Conservation (phyloP, 495 filamentous ascomycete genomes). For the Annulohypoxylon moriforme region DNA sequence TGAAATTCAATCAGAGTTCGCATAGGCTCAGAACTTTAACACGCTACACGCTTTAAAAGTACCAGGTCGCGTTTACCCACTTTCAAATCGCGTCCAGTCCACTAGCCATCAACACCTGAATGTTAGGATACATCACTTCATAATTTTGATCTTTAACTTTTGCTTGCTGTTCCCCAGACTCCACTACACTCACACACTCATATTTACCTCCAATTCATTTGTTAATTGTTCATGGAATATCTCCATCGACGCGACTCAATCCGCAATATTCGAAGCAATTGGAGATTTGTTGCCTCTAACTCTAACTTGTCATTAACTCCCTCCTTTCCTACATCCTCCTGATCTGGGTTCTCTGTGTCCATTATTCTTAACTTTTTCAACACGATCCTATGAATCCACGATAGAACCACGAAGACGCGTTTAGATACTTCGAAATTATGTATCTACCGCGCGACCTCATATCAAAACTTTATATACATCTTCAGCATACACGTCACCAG, state of each 20-base stretch:
- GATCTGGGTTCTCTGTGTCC: not conserved
- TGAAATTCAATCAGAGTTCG: slow-evolving; percentile 4
- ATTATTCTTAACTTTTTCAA: slow-evolving; percentile 29
- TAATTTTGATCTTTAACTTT: slow-evolving; percentile 16
- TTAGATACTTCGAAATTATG: slow-evolving; percentile 66
- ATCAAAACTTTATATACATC: slow-evolving; percentile 88
- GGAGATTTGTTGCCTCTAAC: slow-evolving; percentile 8
- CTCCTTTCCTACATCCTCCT: not conserved
- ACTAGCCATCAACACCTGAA: slow-evolving; percentile 36
- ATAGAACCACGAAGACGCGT: slow-evolving; percentile 50
- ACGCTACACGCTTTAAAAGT: slow-evolving; percentile 9
- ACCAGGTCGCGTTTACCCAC: slow-evolving; percentile 37
- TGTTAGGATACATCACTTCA: slow-evolving; percentile 11
- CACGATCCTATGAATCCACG: slow-evolving; percentile 47
- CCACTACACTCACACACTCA: slow-evolving; percentile 34
- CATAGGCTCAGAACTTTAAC: slow-evolving; percentile 19
- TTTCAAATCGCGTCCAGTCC: slow-evolving; percentile 24
- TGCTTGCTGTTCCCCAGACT: slow-evolving; percentile 13
- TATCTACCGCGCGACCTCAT: slow-evolving; percentile 93
- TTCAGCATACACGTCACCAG: slow-evolving; percentile 81
- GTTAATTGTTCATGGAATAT: slow-evolving; percentile 30
- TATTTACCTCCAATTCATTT: slow-evolving; percentile 17
- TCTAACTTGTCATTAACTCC: not conserved
- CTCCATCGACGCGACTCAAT: slow-evolving; percentile 7
- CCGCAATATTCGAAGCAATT: slow-evolving; percentile 7